These are phyloP conservation scores for Medicago lupulina DNA, from an alignment of 306 rosid genomes.

Conservation along the genomic window DNA sequence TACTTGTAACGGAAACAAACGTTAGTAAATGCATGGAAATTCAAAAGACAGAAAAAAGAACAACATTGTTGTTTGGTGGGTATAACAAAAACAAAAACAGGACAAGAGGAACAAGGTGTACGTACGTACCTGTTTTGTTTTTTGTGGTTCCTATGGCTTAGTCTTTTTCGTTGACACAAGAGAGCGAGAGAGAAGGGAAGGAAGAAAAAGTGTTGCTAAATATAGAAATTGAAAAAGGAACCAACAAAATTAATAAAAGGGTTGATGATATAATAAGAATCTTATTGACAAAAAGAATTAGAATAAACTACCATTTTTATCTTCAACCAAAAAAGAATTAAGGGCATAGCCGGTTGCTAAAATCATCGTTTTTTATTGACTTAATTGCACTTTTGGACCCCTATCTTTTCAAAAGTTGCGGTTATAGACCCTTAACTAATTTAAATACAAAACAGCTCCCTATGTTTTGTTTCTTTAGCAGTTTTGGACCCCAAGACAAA, in stretches of 20 bases:
- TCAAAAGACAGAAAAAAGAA: not conserved
- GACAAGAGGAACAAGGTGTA: not conserved
- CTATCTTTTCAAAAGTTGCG: too few species aligned
- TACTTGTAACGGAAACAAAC: slow-evolving; percentile 59
- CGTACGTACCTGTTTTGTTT: not conserved
- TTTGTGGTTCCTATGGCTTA: not conserved
- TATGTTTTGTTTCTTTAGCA: too few species aligned
- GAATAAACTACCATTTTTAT: too few species aligned
- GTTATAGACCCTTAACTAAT: too few species aligned
- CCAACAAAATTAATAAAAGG: not conserved
- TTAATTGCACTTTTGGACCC: too few species aligned
- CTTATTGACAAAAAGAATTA: too few species aligned
- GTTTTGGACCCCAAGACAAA: too few species aligned
- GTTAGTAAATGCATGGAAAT: slow-evolving; percentile 41
- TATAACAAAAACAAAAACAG: not conserved
- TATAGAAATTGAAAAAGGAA: not conserved
- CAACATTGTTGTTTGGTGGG: not conserved
- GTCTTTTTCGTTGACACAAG: not conserved
- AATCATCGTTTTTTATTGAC: too few species aligned
- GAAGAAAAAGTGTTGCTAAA: slow-evolving; percentile 8
- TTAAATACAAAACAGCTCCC: too few species aligned
- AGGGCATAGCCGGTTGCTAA: too few species aligned
- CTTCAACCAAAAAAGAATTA: too few species aligned
- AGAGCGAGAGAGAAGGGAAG: not conserved
- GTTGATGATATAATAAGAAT: too few species aligned